These are phyloP conservation scores for Naematelia aurantialba DNA, from an alignment of 768 basidiomycete species.

Conservation along the genomic window DNA sequence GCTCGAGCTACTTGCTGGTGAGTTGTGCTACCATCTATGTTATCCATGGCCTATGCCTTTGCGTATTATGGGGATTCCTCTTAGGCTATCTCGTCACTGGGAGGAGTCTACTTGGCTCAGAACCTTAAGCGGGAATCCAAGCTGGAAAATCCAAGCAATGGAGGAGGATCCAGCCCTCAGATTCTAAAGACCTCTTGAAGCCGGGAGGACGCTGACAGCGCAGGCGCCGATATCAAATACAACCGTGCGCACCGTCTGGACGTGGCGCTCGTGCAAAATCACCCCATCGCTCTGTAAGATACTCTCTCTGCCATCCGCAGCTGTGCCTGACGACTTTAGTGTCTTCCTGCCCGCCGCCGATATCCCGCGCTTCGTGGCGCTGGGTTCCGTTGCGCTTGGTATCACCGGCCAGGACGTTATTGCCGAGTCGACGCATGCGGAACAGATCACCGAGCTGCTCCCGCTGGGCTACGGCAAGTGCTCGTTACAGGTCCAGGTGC, in stretches of 20 bases:
- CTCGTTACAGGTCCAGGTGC: constrained; percentile 76
- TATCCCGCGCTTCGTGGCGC: constrained; percentile 97
- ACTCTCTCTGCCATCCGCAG: neutral
- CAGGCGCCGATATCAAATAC: constrained; percentile 83
- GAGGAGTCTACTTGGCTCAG: too few relatives aligned
- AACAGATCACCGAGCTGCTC: constrained; percentile 70
- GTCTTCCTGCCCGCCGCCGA: constrained; percentile 95
- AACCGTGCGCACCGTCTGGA: constrained; percentile 80
- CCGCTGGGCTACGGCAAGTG: constrained; percentile 92
- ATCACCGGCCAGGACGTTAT: constrained; percentile 99
- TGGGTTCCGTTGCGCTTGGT: constrained; percentile 92
- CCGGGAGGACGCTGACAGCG: neutral
- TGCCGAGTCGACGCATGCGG: constrained; percentile 78
- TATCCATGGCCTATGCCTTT: too few relatives aligned
- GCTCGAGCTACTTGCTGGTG: constrained; percentile 75
- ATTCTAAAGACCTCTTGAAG: neutral
- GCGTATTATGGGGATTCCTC: neutral
- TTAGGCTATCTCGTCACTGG: too few relatives aligned
- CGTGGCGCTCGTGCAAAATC: constrained; percentile 89
- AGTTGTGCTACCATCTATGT: too few relatives aligned
- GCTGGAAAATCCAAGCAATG: neutral
- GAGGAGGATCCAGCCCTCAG: neutral
- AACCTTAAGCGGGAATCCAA: too few relatives aligned
- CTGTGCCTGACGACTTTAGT: constrained; percentile 53
- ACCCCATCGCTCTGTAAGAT: constrained; percentile 83